These are phyloP conservation scores for Populus trichocarpa DNA, from an alignment of 441 rosid genomes.

Conservation along the genomic window DNA sequence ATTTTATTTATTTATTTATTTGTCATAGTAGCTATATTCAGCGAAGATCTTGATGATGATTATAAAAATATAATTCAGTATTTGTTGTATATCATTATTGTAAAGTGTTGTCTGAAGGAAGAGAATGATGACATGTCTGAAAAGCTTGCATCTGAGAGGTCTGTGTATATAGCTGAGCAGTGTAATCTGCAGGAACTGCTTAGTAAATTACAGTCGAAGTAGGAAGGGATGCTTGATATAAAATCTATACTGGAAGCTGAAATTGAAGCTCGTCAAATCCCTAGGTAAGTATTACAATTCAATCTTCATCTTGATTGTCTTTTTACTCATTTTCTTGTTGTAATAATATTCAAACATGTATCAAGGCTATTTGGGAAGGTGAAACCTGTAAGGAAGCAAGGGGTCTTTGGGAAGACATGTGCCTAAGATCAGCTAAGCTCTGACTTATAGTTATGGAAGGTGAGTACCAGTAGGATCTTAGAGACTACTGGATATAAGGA, in stretches of 20 bases:
- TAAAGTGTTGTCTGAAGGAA: too few species aligned
- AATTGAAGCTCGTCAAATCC: slow-evolving; percentile 71
- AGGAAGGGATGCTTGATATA: slow-evolving; percentile 49
- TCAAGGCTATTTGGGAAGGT: slow-evolving; percentile 46
- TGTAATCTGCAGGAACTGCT: slow-evolving; percentile 35
- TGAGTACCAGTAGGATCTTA: slow-evolving; percentile 46
- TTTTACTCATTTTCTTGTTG: not conserved
- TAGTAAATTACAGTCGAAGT: slow-evolving; percentile 43
- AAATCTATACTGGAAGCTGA: slow-evolving; percentile 75
- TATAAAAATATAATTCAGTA: too few species aligned
- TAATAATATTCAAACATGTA: slow-evolving; percentile 34
- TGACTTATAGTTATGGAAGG: slow-evolving; percentile 51
- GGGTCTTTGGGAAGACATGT: slow-evolving; percentile 70
- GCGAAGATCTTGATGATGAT: too few species aligned
- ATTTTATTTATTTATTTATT: too few species aligned
- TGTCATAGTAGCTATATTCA: too few species aligned
- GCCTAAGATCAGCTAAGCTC: slow-evolving; percentile 65
- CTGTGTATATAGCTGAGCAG: slow-evolving; percentile 41
- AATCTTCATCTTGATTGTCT: not conserved
- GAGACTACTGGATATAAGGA: slow-evolving; percentile 44
- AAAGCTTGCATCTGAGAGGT: slow-evolving; percentile 41
- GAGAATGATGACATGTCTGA: too few species aligned
- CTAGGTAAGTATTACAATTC: slow-evolving; percentile 47
- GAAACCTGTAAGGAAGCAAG: slow-evolving; percentile 54
- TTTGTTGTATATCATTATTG: too few species aligned